These are phyloP conservation scores for Marchantia polymorpha DNA, from an alignment of 225 moss, liverwort and hornwort species.

Conservation along the genomic window DNA sequence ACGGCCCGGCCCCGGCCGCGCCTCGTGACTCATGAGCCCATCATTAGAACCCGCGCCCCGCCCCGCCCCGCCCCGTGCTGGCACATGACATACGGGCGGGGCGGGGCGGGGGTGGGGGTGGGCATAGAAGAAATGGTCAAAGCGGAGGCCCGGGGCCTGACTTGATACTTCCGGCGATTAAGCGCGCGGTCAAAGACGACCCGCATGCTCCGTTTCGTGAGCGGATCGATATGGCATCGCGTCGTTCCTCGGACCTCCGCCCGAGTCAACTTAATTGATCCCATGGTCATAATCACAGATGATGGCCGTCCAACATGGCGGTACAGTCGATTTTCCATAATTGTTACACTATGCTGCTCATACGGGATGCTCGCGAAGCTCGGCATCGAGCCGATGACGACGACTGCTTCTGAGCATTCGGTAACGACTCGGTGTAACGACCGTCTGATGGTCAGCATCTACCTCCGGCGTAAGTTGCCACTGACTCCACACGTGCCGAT, in stretches of 20 bases:
- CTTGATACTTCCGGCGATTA: not conserved
- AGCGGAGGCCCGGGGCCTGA: not conserved
- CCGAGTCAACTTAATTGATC: not conserved
- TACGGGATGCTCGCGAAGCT: not conserved
- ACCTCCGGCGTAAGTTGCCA: too few relatives aligned
- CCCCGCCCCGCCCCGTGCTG: too few relatives aligned
- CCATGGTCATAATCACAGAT: not conserved
- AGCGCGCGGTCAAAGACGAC: not conserved
- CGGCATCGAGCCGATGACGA: not conserved
- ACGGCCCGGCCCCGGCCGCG: not conserved
- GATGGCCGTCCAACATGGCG: constrained; percentile 3
- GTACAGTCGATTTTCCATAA: not conserved
- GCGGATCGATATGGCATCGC: not conserved
- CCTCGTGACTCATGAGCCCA: not conserved
- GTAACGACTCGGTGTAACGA: not conserved
- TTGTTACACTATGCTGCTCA: not conserved
- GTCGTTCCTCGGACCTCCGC: not conserved
- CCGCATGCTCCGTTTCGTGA: constrained; percentile 1
- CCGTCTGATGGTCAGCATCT: not conserved
- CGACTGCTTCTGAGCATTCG: not conserved
- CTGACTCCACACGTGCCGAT: too few relatives aligned
- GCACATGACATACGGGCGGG: not conserved
- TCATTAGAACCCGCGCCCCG: not conserved
- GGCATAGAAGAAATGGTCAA: constrained; percentile 9
- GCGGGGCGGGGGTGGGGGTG: too few relatives aligned